phyloP scores from a whole-genome alignment of 495 filamentous ascomycete species.

The Penicillium ochrochloron region DNA sequence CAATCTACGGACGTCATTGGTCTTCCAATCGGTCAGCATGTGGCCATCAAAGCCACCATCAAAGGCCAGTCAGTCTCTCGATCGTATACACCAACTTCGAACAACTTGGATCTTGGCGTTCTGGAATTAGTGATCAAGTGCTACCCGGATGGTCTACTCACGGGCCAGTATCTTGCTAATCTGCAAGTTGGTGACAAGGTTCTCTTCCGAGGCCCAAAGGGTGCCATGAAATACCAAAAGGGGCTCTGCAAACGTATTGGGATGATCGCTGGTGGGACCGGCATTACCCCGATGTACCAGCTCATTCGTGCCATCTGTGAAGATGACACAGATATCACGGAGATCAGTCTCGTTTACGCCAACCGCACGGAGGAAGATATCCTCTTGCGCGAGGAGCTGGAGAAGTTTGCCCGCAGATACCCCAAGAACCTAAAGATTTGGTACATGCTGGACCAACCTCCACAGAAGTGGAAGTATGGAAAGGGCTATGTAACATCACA shows the following conservation, averaged over 20 bases:
- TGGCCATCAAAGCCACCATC: constrained; percentile 42
- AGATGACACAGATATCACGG: constrained; percentile 47
- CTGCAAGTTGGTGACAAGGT: constrained; percentile 46
- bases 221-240: constrained; percentile 43
- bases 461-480: constrained; percentile 33
- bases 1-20: constrained; percentile 43
- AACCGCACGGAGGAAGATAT: constrained; percentile 45
- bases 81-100: constrained; percentile 48
- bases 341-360: constrained; percentile 49
- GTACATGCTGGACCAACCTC: constrained; percentile 49
- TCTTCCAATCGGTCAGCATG: constrained; percentile 50
- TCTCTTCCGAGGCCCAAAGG: constrained; percentile 50
- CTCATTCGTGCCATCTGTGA: constrained; percentile 54
- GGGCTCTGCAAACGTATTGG: constrained; percentile 40
- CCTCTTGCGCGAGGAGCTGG: constrained; percentile 48
- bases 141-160: constrained; percentile 46
- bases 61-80: constrained; percentile 38
- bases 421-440: constrained; percentile 50
- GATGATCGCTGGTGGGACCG: constrained; percentile 46
- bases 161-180: constrained; percentile 43
- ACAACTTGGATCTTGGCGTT: constrained; percentile 44
- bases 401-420: constrained; percentile 47
- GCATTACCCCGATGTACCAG: constrained; percentile 60
- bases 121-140: constrained; percentile 49
- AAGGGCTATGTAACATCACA: constrained; percentile 31